A percentile compares a stretch with the other conserved stretches of the same genome.
These are phyloP conservation scores for Plantago coronopus DNA, from an alignment of 305 asterid genomes.

Conservation along the genomic window DNA sequence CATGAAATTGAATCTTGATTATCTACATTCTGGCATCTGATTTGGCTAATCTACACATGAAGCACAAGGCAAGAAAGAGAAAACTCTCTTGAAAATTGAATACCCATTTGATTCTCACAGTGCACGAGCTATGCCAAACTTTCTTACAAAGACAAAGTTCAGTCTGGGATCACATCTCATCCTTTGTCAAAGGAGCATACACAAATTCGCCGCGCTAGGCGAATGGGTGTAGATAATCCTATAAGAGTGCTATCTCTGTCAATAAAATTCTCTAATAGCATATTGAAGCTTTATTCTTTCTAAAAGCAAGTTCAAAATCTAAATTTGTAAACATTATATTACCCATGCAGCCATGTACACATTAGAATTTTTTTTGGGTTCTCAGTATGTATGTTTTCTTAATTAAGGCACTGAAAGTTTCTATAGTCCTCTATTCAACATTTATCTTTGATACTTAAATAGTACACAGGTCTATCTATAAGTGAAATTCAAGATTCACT, in stretches of 20 bases:
- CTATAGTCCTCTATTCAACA: constrained; percentile 12
- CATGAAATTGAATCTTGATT: neutral
- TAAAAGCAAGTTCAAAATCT: neutral
- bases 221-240: too few relatives aligned
- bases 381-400: constrained; percentile 13
- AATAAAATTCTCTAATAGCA: neutral
- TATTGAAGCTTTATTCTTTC: neutral
- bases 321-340: constrained; percentile 11
- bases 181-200: neutral
- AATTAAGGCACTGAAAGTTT: constrained; percentile 12
- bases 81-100: neutral
- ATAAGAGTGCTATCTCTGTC: neutral
- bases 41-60: neutral
- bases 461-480: constrained; percentile 16
- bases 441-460: constrained; percentile 20
- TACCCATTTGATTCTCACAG: neutral
- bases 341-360: constrained; percentile 12
- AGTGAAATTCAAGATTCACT: constrained; percentile 17
- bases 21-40: neutral
- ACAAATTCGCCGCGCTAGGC: too few relatives aligned
- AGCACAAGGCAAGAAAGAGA: neutral
- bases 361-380: neutral
- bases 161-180: neutral
- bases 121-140: neutral
- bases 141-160: neutral